phyloP scores from a whole-genome alignment of 805 yeast species.

The Spathaspora arborariae region DNA sequence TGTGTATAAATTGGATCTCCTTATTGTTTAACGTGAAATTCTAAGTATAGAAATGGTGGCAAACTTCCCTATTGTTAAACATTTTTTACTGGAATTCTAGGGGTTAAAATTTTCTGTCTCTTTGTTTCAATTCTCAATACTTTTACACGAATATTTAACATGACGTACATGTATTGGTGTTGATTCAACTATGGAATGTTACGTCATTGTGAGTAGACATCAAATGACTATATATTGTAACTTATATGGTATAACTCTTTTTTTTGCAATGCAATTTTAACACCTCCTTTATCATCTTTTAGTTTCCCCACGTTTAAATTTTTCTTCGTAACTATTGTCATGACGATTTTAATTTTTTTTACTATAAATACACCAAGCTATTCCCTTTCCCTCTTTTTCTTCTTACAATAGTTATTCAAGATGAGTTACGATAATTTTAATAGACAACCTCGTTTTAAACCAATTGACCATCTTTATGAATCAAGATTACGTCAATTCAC shows the following conservation, averaged over 20 bases:
- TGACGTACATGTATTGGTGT: too few relatives aligned
- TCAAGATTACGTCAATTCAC: constrained; percentile 73
- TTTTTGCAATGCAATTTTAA: too few relatives aligned
- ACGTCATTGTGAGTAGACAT: too few relatives aligned
- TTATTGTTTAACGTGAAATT: not conserved
- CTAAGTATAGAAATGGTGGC: not conserved
- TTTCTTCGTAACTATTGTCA: not conserved
- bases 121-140: not conserved
- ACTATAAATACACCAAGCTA: not conserved
- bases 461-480: constrained; percentile 70
- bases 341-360: not conserved
- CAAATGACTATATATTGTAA: too few relatives aligned
- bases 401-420: not conserved
- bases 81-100: not conserved
- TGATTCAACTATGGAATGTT: too few relatives aligned
- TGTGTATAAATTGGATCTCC: not conserved
- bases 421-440: constrained; percentile 18
- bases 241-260: too few relatives aligned
- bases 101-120: not conserved
- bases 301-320: not conserved
- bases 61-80: not conserved
- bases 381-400: not conserved
- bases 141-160: too few relatives aligned
- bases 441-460: constrained; percentile 65
- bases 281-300: too few relatives aligned